Conservation (phyloP, 176 grass and related monocot genomes). For the Calamus simplicifolius region DNA sequence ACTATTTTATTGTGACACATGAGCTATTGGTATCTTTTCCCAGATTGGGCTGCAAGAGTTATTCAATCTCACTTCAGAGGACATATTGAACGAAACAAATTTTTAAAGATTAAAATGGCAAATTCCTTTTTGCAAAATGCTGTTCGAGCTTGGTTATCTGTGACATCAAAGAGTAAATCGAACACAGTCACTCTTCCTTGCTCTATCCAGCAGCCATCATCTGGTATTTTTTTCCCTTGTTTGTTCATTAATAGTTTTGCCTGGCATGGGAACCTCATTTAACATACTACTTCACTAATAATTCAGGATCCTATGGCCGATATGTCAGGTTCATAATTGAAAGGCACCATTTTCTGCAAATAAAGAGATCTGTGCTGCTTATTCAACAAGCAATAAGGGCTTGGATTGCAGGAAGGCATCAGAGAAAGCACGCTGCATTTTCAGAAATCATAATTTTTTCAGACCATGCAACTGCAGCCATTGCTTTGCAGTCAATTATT, state of each 20-base stretch:
- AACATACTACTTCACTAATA: constrained; percentile 3
- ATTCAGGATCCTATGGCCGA: constrained; percentile 22
- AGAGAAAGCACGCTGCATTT: constrained; percentile 3
- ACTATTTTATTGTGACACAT: no score
- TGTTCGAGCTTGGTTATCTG: constrained; percentile 31
- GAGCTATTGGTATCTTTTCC: not conserved
- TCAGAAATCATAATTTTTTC: constrained; percentile 9
- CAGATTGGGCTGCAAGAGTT: constrained; percentile 39
- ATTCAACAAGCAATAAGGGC: constrained; percentile 42
- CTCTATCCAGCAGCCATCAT: constrained; percentile 3
- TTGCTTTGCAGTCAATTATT: constrained; percentile 4
- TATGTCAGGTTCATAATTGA: constrained; percentile 42
- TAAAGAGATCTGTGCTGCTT: constrained; percentile 33
- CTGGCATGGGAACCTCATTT: no score
- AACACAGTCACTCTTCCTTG: not conserved
- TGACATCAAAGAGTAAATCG: constrained; percentile 10
- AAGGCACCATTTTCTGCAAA: constrained; percentile 43
- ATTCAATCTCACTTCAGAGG: constrained; percentile 34
- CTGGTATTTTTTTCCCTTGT: constrained; percentile 10
- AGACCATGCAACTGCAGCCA: constrained; percentile 9
- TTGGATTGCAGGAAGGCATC: constrained; percentile 32
- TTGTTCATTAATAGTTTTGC: no score
- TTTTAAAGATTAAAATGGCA: constrained; percentile 28
- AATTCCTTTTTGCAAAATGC: constrained; percentile 38
- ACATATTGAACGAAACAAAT: constrained; percentile 32